Conservation (phyloP, 169 alveolate genomes). For the Cryptosporidium sp. region DNA sequence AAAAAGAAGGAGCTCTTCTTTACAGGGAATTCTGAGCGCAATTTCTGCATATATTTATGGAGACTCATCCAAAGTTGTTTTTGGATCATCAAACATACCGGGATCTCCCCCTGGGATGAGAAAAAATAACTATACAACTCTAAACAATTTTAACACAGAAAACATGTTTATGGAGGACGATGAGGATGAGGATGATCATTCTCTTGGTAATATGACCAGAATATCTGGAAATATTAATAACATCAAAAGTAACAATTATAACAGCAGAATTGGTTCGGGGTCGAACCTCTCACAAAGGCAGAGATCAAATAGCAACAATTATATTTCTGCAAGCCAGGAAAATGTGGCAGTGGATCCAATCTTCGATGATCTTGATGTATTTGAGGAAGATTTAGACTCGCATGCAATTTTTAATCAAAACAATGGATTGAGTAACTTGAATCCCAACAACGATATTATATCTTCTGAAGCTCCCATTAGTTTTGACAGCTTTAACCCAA, state of each 20-base stretch:
- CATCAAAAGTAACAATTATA: neutral
- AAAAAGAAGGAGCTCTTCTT: conserved; percentile 62
- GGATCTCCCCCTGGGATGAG: neutral
- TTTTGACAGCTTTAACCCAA: conserved; percentile 24
- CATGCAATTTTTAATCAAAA: conserved; percentile 36
- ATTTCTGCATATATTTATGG: conserved; percentile 39
- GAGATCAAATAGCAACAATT: conserved; percentile 18
- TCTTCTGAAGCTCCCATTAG: conserved; percentile 1
- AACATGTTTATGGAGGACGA: conserved; percentile 71
- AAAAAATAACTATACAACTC: conserved; percentile 31
- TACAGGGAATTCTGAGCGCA: conserved; percentile 61
- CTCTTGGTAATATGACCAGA: neutral
- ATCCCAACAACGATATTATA: neutral
- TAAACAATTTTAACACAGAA: conserved; percentile 4
- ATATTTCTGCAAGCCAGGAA: neutral
- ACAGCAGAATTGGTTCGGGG: conserved; percentile 14
- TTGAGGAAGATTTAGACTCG: conserved; percentile 67
- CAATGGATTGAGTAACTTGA: conserved; percentile 1
- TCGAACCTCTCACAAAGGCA: conserved; percentile 51
- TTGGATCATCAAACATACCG: conserved; percentile 18
- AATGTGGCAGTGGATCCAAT: conserved; percentile 18
- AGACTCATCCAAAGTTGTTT: conserved; percentile 34
- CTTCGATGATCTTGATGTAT: conserved; percentile 57
- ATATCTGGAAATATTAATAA: neutral
- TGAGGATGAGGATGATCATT: conserved; percentile 47